These are phyloP conservation scores for Viola pubescens DNA, from an alignment of 441 rosid species.

Conservation along the genomic window DNA sequence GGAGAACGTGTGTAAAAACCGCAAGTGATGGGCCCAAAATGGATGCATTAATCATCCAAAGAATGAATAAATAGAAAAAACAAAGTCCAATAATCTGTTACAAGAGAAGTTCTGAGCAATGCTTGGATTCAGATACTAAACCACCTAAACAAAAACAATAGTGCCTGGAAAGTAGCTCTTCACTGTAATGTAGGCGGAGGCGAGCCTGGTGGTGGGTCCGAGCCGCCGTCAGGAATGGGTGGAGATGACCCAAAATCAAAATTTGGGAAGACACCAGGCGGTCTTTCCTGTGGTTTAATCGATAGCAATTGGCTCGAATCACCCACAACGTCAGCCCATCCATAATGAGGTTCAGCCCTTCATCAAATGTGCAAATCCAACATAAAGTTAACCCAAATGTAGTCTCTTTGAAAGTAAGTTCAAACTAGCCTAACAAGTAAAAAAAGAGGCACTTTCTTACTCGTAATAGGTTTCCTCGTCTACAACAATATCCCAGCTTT, in stretches of 20 bases:
- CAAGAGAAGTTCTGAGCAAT: slow-evolving; percentile 18
- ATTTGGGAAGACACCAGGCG: slow-evolving; percentile 69
- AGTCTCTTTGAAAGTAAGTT: background rate
- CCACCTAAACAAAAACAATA: slow-evolving; percentile 16
- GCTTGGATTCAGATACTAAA: slow-evolving; percentile 5
- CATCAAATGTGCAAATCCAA: slow-evolving; percentile 14
- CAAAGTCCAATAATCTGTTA: slow-evolving; percentile 11
- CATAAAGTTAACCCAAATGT: background rate
- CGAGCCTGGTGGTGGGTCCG: slow-evolving; percentile 12
- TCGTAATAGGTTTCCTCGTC: slow-evolving; percentile 92
- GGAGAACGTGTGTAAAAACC: background rate
- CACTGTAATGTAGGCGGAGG: slow-evolving; percentile 23
- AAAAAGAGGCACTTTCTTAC: slow-evolving; percentile 35
- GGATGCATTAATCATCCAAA: slow-evolving; percentile 25
- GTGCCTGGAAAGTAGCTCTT: slow-evolving; percentile 9
- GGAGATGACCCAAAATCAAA: slow-evolving; percentile 58
- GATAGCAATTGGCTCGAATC: slow-evolving; percentile 79
- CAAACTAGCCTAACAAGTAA: background rate
- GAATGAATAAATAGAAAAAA: slow-evolving; percentile 40
- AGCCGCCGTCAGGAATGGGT: slow-evolving; percentile 39
- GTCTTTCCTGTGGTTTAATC: slow-evolving; percentile 64
- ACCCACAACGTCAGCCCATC: slow-evolving; percentile 94
- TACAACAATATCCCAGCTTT: slow-evolving; percentile 96
- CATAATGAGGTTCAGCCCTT: slow-evolving; percentile 93
- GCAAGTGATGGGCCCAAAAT: background rate